A percentile compares a stretch with the other conserved stretches of the same genome.
These are phyloP conservation scores for Asparagopsis taxiformis DNA, from an alignment of 31 red algal genomes.

Conservation along the genomic window DNA sequence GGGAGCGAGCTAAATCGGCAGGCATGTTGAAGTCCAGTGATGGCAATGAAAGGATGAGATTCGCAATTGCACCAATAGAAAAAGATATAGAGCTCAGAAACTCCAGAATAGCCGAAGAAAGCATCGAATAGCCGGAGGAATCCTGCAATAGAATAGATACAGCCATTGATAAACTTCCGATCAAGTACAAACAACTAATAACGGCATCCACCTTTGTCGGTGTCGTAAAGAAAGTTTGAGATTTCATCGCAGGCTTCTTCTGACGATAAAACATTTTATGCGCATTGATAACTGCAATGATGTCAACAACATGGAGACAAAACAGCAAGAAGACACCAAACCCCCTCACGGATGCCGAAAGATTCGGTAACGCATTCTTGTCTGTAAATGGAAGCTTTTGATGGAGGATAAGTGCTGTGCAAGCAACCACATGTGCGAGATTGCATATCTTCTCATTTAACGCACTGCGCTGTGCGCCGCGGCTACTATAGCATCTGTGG, in stretches of 20 bases:
- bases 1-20: background rate
- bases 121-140: background rate
- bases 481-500: constrained; percentile 12
- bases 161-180: background rate
- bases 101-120: background rate
- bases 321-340: background rate
- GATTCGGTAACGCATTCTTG: background rate
- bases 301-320: background rate
- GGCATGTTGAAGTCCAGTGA: background rate
- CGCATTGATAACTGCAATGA: background rate
- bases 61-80: background rate
- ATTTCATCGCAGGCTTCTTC: background rate
- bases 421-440: background rate
- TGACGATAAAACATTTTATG: constrained; percentile 16
- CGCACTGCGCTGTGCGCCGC: constrained; percentile 7
- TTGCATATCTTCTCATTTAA: constrained; percentile 8
- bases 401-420: background rate
- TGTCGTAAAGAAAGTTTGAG: background rate
- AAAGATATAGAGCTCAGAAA: background rate
- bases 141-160: background rate
- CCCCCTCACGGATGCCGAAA: background rate
- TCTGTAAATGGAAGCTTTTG: background rate
- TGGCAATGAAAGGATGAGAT: background rate
- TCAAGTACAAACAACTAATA: background rate
- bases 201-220: constrained; percentile 3